Evolutionary conservation across 257 asterid genomes (phyloP).

Genomic region (Eustoma russellianum): DNA sequence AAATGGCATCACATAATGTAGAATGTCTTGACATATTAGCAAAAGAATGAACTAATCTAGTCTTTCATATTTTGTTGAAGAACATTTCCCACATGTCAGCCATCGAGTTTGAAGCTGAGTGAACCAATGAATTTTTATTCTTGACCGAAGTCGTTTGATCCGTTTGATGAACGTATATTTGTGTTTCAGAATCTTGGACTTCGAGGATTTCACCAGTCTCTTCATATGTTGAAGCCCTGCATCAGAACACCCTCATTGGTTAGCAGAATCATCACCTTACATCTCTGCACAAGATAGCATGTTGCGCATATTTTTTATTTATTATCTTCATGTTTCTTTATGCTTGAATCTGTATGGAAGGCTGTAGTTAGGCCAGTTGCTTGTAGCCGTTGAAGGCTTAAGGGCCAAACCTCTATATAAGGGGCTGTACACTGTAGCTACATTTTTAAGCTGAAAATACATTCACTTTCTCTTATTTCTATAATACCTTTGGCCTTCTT

Average conservation of each 20-base stretch:
- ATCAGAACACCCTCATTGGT: constrained; percentile 7
- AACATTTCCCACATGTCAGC: constrained; percentile 44
- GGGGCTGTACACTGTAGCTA: too few relatives aligned
- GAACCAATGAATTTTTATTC: constrained; percentile 63
- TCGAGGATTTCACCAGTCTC: constrained; percentile 53
- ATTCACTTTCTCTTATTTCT: neutral
- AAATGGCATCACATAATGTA: neutral
- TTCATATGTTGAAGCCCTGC: constrained; percentile 42
- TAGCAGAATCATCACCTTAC: too few relatives aligned
- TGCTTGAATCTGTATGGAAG: neutral
- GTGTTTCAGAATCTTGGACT: constrained; percentile 31
- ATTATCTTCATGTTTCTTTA: too few relatives aligned
- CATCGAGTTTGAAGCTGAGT: constrained; percentile 42
- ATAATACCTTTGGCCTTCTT: constrained; percentile 32
- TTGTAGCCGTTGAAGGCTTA: neutral
- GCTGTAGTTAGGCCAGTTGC: neutral
- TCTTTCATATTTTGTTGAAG: constrained; percentile 52
- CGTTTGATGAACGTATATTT: constrained; percentile 34
- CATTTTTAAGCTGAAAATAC: too few relatives aligned
- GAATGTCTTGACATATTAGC: neutral
- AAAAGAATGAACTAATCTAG: constrained; percentile 20
- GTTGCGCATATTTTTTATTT: neutral
- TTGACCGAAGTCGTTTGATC: constrained; percentile 49
- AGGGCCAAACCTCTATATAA: too few relatives aligned
- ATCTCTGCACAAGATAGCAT: neutral